Base-by-base conservation (phyloP, 2,329 filamentous ascomycete genomes). In the Fusarium sambucinum region DNA sequence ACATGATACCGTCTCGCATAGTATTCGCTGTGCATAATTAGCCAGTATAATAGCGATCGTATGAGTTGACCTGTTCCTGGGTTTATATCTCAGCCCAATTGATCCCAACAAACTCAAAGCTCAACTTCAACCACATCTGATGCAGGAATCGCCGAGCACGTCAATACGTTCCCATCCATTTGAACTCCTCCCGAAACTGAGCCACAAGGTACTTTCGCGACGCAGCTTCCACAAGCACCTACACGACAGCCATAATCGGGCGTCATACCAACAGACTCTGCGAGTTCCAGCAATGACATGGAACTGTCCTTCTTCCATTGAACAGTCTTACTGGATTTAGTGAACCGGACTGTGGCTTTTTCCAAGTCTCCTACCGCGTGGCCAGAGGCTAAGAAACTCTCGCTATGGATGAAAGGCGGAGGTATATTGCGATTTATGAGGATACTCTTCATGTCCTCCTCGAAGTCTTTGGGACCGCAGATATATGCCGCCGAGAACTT, bases 261-360 rank as follows among this genome's bases (percentile, higher is more conserved):
- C 8, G 32, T 6, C 40, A 58, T 16, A 3, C 55, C 50, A 21
- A 58, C 40, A 27, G 55, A 58, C 19, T 58, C 55, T 16, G 55
- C 48, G 33, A 55, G 55, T 11, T 58, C 48, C 48, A 58, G 13
- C 4, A 58, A 16, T 10, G 48, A 44, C 48, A 58, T 38, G 4
- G 48, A 29, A 9, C 30, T 54, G 2, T 19, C 21, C 14, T 37
- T 58, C 23, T 55, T 17, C 55, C 55, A 58, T 16, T 45, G 25
- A 8, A 23, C 38, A 30, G 32, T 30, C 50, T 55, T 58, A 12
- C 29, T 29, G 11, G 55, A 58, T 48, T 55, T 58, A 13, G 32
- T 37, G 17, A 58, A 58, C 10, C 19, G 55, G 4, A 58, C 48
- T 29, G n/a, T 44, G n/a, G 55, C 50, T n/a, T 29, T 45, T 38